These are phyloP conservation scores for Umbelopsis sp. DNA, from an alignment of 371 early-diverging fungal genomes.

Conservation along the genomic window DNA sequence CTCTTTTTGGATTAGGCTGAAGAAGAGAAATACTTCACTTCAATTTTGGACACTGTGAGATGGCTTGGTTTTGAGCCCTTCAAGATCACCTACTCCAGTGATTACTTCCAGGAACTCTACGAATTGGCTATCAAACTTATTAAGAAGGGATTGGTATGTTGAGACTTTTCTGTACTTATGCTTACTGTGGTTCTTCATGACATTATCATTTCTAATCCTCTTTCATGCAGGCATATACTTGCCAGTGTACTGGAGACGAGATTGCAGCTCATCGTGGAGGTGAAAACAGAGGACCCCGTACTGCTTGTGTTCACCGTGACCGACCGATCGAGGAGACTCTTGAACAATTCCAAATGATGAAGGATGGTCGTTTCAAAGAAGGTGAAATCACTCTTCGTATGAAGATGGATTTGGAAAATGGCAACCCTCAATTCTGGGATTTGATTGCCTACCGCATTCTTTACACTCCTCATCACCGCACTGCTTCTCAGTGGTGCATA, in stretches of 20 bases:
- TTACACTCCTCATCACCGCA: slow-evolving; percentile 91
- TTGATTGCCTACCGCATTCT: slow-evolving; percentile 97
- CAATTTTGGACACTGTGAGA: slow-evolving; percentile 94
- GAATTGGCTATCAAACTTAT: slow-evolving; percentile 93
- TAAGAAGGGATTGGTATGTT: slow-evolving; percentile 71
- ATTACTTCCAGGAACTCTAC: slow-evolving; percentile 95
- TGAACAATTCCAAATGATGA: slow-evolving; percentile 97
- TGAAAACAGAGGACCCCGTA: slow-evolving; percentile 84
- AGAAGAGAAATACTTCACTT: slow-evolving; percentile 93
- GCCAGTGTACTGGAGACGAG: slow-evolving; percentile 96
- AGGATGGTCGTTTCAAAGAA: slow-evolving; percentile 94
- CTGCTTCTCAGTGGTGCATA: slow-evolving; percentile 94
- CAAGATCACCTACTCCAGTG: slow-evolving; percentile 95
- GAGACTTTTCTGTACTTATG: not conserved
- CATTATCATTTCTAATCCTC: not conserved
- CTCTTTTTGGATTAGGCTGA: slow-evolving; percentile 74
- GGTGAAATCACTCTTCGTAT: slow-evolving; percentile 95
- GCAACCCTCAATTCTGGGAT: slow-evolving; percentile 99
- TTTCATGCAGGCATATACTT: slow-evolving; percentile 86
- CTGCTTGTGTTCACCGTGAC: slow-evolving; percentile 91
- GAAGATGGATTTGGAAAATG: slow-evolving; percentile 98
- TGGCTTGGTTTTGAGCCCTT: slow-evolving; percentile 99
- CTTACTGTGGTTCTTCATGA: not conserved
- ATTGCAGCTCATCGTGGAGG: slow-evolving; percentile 93
- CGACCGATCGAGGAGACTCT: slow-evolving; percentile 94